Evolutionary conservation across 352 stramenopile species (phyloP).

Genomic region (Pythium rhizo-oryzae): DNA sequence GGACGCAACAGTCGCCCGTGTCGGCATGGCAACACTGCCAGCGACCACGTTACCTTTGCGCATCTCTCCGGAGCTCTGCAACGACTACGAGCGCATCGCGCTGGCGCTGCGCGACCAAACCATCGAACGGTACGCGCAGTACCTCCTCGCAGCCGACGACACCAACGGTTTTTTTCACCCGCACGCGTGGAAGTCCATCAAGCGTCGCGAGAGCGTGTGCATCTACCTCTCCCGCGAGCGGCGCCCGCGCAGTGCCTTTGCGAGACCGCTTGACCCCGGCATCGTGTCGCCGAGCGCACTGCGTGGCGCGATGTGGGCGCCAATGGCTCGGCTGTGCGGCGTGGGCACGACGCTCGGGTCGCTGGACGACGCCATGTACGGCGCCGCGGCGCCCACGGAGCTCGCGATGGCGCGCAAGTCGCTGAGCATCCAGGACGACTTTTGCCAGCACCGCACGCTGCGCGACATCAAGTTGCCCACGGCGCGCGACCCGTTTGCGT

Average conservation of each 20-base stretch:
- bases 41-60: too few relatives aligned
- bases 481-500: slow-evolving; percentile 18
- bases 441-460: slow-evolving; percentile 33
- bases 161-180: background rate
- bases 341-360: slow-evolving; percentile 49
- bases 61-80: background rate
- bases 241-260: background rate
- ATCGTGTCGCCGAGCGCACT: background rate
- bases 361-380: slow-evolving; percentile 69
- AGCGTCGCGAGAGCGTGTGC: background rate
- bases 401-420: slow-evolving; percentile 40
- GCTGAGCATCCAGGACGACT: slow-evolving; percentile 27
- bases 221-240: background rate
- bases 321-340: slow-evolving; percentile 42
- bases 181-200: background rate
- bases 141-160: background rate
- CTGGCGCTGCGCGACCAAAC: background rate
- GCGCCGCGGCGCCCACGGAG: slow-evolving; percentile 35
- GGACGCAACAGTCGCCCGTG: too few relatives aligned
- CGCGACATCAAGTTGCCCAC: slow-evolving; percentile 44
- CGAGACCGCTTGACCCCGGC: background rate
- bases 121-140: background rate
- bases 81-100: background rate
- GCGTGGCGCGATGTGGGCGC: slow-evolving; percentile 29
- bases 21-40: too few relatives aligned